phyloP scores from a whole-genome alignment of 1,284 basidiomycete species.

The Entoloma clypeatum region DNA sequence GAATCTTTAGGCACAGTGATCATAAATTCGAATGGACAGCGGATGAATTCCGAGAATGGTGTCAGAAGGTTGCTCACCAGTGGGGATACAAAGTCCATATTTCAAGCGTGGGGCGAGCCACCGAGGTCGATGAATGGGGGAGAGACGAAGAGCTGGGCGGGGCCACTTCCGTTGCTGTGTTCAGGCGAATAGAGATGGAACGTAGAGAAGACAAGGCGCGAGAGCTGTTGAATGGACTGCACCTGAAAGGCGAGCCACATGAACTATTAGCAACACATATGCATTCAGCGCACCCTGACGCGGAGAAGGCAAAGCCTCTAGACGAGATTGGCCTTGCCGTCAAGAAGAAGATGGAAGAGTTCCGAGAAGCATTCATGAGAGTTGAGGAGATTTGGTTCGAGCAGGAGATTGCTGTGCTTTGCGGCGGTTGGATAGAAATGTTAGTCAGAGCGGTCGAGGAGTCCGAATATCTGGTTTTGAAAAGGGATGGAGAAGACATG shows the following conservation, averaged over 20 bases:
- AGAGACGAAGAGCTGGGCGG: conserved; percentile 59
- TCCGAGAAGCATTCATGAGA: conserved; percentile 45
- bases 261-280: conserved; percentile 47
- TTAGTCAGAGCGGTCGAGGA: conserved; percentile 48
- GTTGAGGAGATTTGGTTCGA: conserved; percentile 73
- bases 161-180: conserved; percentile 73
- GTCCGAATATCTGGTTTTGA: conserved; percentile 35
- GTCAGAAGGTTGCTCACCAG: conserved; percentile 51
- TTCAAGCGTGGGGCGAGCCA: conserved; percentile 51
- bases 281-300: conserved; percentile 48
- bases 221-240: conserved; percentile 28
- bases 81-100: conserved; percentile 74
- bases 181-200: conserved; percentile 46
- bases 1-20: conserved; percentile 77
- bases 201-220: conserved; percentile 36
- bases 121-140: conserved; percentile 64
- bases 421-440: conserved; percentile 67
- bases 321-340: conserved; percentile 51
- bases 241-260: conserved; percentile 35
- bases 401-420: conserved; percentile 50
- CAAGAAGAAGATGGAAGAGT: conserved; percentile 49
- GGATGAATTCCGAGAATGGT: conserved; percentile 78
- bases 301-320: conserved; percentile 39
- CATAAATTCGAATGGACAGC: conserved; percentile 94
- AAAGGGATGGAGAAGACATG: conserved; percentile 32